phyloP scores from a whole-genome alignment of 768 basidiomycete genomes.

The Serendipita sp. region DNA sequence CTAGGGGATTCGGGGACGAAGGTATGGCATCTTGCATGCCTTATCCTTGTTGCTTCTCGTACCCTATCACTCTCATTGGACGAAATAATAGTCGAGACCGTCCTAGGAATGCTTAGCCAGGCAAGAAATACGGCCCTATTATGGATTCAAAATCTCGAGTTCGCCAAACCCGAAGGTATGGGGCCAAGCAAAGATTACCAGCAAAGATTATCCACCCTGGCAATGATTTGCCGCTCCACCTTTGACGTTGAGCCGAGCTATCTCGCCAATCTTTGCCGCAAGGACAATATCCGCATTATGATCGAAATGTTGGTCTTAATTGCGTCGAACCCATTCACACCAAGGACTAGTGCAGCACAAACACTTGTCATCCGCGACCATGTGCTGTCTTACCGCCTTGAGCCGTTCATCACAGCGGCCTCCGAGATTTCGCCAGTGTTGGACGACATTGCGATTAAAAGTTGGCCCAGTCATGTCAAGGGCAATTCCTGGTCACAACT shows the following conservation, averaged over 20 bases:
- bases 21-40: conserved; percentile 18
- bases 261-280: neutral
- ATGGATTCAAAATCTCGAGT: conserved; percentile 20
- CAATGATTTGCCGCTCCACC: neutral
- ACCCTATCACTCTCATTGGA: too few species aligned
- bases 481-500: conserved; percentile 11
- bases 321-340: neutral
- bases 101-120: conserved; percentile 19
- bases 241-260: neutral
- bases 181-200: neutral
- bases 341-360: neutral
- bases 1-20: too few species aligned
- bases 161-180: too few species aligned
- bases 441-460: conserved; percentile 18
- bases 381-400: conserved; percentile 21
- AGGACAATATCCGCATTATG: neutral
- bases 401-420: conserved; percentile 12
- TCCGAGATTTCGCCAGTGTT: conserved; percentile 17
- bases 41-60: too few species aligned
- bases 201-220: neutral
- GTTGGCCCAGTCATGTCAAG: conserved; percentile 21
- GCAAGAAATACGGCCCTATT: conserved; percentile 21
- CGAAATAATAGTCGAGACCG: conserved; percentile 12
- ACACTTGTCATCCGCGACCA: conserved; percentile 17
- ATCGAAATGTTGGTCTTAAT: neutral